Percentiles rank a stretch among this genome's conserved stretches.
These are phyloP conservation scores for Trametes villosa DNA, from an alignment of 768 basidiomycete genomes.

Conservation along the genomic window DNA sequence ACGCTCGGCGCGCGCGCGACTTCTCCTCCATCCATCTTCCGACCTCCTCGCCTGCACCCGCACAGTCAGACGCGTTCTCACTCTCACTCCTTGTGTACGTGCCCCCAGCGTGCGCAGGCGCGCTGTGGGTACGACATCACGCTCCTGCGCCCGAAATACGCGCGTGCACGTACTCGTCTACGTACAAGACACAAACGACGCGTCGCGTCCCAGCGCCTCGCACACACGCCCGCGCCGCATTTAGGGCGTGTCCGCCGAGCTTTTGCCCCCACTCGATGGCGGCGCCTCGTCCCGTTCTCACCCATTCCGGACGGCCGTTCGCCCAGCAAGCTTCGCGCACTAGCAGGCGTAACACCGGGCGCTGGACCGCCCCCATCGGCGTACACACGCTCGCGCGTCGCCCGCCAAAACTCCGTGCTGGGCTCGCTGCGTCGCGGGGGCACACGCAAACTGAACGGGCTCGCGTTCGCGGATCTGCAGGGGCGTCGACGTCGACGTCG, in stretches of 20 bases:
- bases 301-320: not conserved
- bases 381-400: slow-evolving; percentile 13
- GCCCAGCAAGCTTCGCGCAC: not conserved
- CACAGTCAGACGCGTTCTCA: not conserved
- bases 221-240: slow-evolving; percentile 2
- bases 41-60: not conserved
- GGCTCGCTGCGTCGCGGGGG: not conserved
- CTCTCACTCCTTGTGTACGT: not conserved
- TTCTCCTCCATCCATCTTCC: not conserved
- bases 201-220: slow-evolving; percentile 1
- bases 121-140: slow-evolving; percentile 11
- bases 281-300: not conserved
- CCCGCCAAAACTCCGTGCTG: slow-evolving; percentile 13
- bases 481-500: not conserved
- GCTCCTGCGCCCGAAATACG: slow-evolving; percentile 12
- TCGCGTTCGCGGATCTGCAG: slow-evolving; percentile 8
- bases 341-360: slow-evolving; percentile 4
- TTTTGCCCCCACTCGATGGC: not conserved
- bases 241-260: slow-evolving; percentile 4
- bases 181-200: not conserved
- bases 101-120: not conserved
- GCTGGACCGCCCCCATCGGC: not conserved
- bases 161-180: not conserved
- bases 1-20: not conserved
- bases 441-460: not conserved